Percentiles rank a stretch among this genome's conserved stretches.
These are phyloP conservation scores for Furcasterigmium sp. DNA, from an alignment of 2,329 filamentous ascomycete genomes.

Conservation along the genomic window DNA sequence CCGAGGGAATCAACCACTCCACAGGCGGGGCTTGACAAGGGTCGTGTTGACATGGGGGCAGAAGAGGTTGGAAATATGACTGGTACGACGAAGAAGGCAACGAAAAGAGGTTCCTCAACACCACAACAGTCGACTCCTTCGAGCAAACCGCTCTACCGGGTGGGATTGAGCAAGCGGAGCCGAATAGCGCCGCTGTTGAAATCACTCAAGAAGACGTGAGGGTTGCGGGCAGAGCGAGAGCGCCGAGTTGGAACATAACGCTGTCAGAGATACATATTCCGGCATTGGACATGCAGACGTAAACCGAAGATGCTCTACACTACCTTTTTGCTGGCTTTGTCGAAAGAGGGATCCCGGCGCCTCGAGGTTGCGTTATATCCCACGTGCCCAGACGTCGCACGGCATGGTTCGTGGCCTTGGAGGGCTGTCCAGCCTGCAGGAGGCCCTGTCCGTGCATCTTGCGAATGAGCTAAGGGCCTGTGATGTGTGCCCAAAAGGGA, in stretches of 20 bases:
- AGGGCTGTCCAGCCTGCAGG: too few relatives aligned
- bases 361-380: not conserved
- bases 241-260: too few relatives aligned
- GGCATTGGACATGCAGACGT: too few relatives aligned
- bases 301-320: too few relatives aligned
- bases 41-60: not conserved
- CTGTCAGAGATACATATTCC: too few relatives aligned
- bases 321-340: too few relatives aligned
- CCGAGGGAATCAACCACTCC: not conserved
- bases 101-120: not conserved
- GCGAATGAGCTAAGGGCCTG: too few relatives aligned
- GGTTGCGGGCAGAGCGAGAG: not conserved
- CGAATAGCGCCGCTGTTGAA: conserved; percentile 48
- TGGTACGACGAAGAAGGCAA: not conserved
- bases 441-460: too few relatives aligned
- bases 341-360: too few relatives aligned
- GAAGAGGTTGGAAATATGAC: not conserved
- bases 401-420: too few relatives aligned
- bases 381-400: not conserved
- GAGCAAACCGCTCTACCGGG: conserved; percentile 38
- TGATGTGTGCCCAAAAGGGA: too few relatives aligned
- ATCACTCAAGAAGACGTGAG: conserved; percentile 34
- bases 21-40: not conserved
- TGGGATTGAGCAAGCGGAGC: conserved; percentile 45
- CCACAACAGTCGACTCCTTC: conserved; percentile 8